phyloP scores from a whole-genome alignment of 208 protist species.

The Wallacemonas sp. region DNA sequence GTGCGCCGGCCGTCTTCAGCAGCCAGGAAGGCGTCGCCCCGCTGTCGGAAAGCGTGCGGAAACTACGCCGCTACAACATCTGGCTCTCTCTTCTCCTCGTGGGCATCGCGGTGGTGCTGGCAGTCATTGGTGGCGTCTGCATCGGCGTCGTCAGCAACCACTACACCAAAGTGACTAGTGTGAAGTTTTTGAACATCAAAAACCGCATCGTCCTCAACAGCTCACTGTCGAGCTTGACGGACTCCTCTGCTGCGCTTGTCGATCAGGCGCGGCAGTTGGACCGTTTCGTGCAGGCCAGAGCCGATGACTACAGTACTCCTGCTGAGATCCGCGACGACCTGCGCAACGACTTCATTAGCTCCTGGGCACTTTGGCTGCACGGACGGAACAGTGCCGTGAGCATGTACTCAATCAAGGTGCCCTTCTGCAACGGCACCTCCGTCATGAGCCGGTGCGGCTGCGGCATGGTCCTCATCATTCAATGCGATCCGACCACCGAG shows the following conservation, averaged over 20 bases:
- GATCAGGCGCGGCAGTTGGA: constrained; percentile 19
- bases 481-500: constrained; percentile 17
- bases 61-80: constrained; percentile 34
- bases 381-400: constrained; percentile 11
- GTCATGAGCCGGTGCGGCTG: neutral
- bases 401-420: constrained; percentile 34
- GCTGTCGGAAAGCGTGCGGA: constrained; percentile 6
- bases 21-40: neutral
- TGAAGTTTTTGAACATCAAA: constrained; percentile 21
- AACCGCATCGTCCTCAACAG: constrained; percentile 53
- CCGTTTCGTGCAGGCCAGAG: constrained; percentile 23
- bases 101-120: constrained; percentile 40
- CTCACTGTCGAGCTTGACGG: constrained; percentile 30
- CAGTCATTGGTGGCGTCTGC: constrained; percentile 34
- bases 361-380: constrained; percentile 35
- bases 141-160: constrained; percentile 42
- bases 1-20: constrained; percentile 3
- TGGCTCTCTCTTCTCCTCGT: constrained; percentile 26
- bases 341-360: constrained; percentile 27
- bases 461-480: constrained; percentile 28
- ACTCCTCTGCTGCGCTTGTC: constrained; percentile 26
- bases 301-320: neutral
- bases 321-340: constrained; percentile 29
- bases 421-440: constrained; percentile 30
- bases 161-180: constrained; percentile 34